Base-by-base conservation (phyloP, 2,329 filamentous ascomycete genomes). In the Alternaria sp. region DNA sequence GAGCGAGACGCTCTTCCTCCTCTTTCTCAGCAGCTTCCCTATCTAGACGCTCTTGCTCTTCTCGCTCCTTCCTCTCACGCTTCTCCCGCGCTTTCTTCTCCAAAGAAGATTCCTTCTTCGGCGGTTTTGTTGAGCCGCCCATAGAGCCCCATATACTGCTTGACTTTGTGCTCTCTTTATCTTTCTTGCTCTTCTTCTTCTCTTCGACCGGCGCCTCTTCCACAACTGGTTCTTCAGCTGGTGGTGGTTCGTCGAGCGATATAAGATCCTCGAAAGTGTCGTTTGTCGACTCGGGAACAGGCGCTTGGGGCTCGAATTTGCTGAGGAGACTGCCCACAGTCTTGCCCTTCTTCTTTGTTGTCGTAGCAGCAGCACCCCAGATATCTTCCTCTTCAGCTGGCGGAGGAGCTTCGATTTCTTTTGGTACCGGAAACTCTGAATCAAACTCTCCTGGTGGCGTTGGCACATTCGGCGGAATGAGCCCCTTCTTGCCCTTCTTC, bases 401-500 rank as follows among this genome's bases (percentile, higher is more conserved):
- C 10, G 73, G 75, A 52, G 73, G 72, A 4, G 73, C 73, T 59
- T 77, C 75, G 11, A 90, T 85, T 60, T 83, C 80, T 39, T 86
- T 84, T 0, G 86, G 84, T 0, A 84, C 84, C 7, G 73, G 72
- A 29, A 75, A 49, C 23, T 72, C 71, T 26, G 66, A 64, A 36
- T 71, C 73, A n/a, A 63, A 62, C 29, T 80, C 80, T 56, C 81
- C 79, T 54, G 82, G 80, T 60, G 82, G 79, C 26, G 81, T 77
- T 55, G 79, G 80, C 61, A 84, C 79, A 63, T 82, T 76, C 34
- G 80, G 79, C 58, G 79, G 78, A 42, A 84, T 76, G 56, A 85
- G 81, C 13, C 79, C 76, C 67, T 85, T 86, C 68, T 82, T 84
- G 41, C 78, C 76, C 72, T 86, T 86, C 76, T 85, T 86, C 45